Evolutionary conservation across 305 asterid species (phyloP).

Genomic region (Fraxinus baroniana): DNA sequence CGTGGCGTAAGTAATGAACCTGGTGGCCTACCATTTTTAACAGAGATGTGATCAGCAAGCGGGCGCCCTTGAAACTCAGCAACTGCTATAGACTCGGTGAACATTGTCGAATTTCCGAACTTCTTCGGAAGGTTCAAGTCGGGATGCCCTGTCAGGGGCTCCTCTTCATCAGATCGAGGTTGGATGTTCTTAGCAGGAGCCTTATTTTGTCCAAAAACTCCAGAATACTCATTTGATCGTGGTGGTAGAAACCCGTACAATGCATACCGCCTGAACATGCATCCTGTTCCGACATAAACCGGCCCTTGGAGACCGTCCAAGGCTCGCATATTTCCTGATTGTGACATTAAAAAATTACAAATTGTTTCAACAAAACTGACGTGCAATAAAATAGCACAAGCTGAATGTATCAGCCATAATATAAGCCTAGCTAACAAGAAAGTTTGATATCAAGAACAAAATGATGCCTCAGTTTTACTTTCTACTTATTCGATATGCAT

Average conservation of each 20-base stretch:
- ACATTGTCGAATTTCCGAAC: constrained; percentile 86
- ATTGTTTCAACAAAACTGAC: not conserved
- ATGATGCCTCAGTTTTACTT: not conserved
- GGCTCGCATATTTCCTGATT: constrained; percentile 93
- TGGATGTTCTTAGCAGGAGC: constrained; percentile 34
- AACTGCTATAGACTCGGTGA: constrained; percentile 73
- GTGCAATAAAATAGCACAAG: not conserved
- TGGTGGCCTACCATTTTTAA: constrained; percentile 90
- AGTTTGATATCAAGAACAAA: not conserved
- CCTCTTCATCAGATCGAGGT: constrained; percentile 52
- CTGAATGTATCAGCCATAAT: not conserved
- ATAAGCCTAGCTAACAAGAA: not conserved
- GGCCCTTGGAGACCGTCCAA: constrained; percentile 98
- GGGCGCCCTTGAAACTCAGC: constrained; percentile 97
- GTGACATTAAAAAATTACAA: not conserved
- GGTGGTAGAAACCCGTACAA: constrained; percentile 88
- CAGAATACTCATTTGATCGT: constrained; percentile 70
- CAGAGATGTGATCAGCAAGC: constrained; percentile 78
- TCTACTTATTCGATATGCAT: not conserved
- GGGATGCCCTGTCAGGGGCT: constrained; percentile 66
- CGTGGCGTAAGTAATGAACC: constrained; percentile 78
- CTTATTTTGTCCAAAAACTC: constrained; percentile 64
- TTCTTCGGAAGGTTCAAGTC: constrained; percentile 69
- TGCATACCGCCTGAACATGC: constrained; percentile 90
- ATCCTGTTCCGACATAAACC: constrained; percentile 92